Base-by-base conservation (phyloP, 1,284 basidiomycete species). In the Pulchroboletus neoregius region DNA sequence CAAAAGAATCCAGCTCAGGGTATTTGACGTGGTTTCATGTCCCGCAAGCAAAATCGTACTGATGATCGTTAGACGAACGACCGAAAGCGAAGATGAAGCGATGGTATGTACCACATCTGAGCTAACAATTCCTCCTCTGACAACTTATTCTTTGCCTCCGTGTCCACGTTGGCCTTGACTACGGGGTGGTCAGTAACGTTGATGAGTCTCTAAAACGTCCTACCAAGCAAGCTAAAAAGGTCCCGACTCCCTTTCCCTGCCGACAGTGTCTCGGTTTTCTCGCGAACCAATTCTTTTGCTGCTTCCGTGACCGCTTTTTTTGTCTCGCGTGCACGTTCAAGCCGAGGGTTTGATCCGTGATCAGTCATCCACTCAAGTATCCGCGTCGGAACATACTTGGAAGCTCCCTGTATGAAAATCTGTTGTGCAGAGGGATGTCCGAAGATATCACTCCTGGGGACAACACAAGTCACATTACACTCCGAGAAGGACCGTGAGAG, bases 161-260 rank as follows among this genome's bases (percentile, higher is more conserved):
- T n/a, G n/a, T n/a, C n/a, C n/a, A n/a, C n/a, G n/a, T n/a, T 82
- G 6, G 79, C 78, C 56, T 71, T 73, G 34, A 80, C 79, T 80
- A 40, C 1, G 18, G 24, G 18, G 9, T 1, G 12, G 30, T 41
- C 11, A 32, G 16, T 16, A 13, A 2, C 2, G 16, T 18, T 11
- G 11, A 5, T 6, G 2, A 30, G 12, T 5, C 6, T 11, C 3
- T 0, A 11, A 28, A 11, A 8, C 24, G 18, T 23, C 65, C 5
- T 43, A 71, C 72, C 65, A 10, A 76, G 63, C 30, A 74, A 61
- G 43, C 67, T 74, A 56, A 77, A 68, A 15, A 74, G 47, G 50
- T 75, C 75, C 4, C 58, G 56, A 5, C 51, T 56, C 2, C 58
- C 58, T 35, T 64, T 64, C 4, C 66, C 67, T 2, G 58, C 40